Evolutionary conservation across 305 asterid genomes (phyloP).

Genomic region (Fraxinus ornus): DNA sequence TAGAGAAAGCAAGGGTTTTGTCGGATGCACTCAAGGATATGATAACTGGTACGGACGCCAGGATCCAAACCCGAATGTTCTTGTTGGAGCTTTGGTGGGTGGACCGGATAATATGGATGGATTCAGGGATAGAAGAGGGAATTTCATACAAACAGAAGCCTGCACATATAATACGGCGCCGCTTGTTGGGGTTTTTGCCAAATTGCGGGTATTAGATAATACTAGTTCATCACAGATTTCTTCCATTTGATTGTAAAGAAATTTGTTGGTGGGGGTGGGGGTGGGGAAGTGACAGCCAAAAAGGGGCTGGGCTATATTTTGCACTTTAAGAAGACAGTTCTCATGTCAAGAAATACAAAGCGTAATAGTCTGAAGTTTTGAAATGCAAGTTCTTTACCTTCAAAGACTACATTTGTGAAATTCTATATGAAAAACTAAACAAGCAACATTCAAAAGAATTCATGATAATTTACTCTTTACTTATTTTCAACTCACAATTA

Average conservation of each 20-base stretch:
- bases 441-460: neutral
- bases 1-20: slow-evolving; percentile 47
- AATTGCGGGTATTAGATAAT: slow-evolving; percentile 29
- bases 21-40: slow-evolving; percentile 88
- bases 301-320: neutral
- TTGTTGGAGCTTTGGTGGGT: slow-evolving; percentile 80
- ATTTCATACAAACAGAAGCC: slow-evolving; percentile 84
- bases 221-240: slow-evolving; percentile 22
- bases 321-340: neutral
- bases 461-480: neutral
- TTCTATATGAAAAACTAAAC: neutral
- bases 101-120: slow-evolving; percentile 64
- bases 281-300: neutral
- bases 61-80: slow-evolving; percentile 60
- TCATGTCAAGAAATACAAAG: neutral
- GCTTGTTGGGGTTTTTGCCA: slow-evolving; percentile 75
- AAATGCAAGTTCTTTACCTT: neutral
- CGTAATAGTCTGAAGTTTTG: neutral
- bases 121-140: slow-evolving; percentile 59
- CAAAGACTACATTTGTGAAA: neutral
- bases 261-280: neutral
- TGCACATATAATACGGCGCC: slow-evolving; percentile 90
- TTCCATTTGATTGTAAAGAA: slow-evolving; percentile 18
- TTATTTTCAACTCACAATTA: neutral
- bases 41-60: slow-evolving; percentile 59